Percentiles rank a stretch among this genome's conserved stretches.
phyloP scores from a whole-genome alignment of 257 asterid species.

The Capsicum pubescens region DNA sequence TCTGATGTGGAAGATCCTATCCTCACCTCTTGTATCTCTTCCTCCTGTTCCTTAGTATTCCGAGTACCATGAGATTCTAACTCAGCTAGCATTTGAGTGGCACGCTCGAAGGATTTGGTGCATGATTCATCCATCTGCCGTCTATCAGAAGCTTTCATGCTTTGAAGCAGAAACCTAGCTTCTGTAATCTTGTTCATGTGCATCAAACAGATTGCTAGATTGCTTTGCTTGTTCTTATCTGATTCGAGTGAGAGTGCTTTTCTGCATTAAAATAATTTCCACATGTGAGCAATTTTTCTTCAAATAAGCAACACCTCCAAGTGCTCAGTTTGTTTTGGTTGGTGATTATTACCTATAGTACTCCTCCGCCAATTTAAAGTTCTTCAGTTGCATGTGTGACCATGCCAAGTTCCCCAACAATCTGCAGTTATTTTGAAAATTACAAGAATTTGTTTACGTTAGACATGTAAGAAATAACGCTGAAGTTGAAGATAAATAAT shows the following conservation, averaged over 20 bases:
- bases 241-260: constrained; percentile 78
- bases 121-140: constrained; percentile 61
- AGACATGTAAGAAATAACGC: constrained; percentile 10
- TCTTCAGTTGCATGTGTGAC: constrained; percentile 78
- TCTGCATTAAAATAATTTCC: constrained; percentile 49
- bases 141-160: constrained; percentile 51
- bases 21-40: background rate
- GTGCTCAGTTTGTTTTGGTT: background rate
- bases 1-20: background rate
- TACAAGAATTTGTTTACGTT: background rate
- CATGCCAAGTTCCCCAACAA: constrained; percentile 93
- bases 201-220: constrained; percentile 86
- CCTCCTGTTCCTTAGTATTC: constrained; percentile 25
- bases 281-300: background rate
- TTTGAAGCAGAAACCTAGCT: constrained; percentile 81
- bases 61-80: constrained; percentile 29
- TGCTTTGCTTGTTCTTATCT: constrained; percentile 92
- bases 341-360: constrained; percentile 59
- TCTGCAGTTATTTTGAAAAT: constrained; percentile 44
- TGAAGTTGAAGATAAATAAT: background rate
- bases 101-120: constrained; percentile 63
- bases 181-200: constrained; percentile 72
- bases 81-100: constrained; percentile 44
- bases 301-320: background rate
- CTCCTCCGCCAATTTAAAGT: constrained; percentile 79